phyloP scores from a whole-genome alignment of 371 early-diverging fungal species.

The Coemansia sp. region DNA sequence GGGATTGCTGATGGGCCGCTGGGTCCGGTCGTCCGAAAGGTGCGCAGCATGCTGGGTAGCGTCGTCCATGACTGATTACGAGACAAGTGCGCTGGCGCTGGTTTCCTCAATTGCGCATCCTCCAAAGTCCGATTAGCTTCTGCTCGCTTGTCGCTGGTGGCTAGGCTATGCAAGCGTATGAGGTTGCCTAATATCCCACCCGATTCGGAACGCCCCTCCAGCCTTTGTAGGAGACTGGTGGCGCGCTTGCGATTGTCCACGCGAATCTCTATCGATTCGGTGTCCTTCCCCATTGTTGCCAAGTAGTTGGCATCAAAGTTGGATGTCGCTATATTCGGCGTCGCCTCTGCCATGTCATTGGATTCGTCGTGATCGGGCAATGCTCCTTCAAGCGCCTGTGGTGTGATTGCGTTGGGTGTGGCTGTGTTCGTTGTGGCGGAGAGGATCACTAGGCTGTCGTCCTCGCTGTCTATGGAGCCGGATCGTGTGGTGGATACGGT shows the following conservation, averaged over 20 bases:
- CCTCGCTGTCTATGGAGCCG: conserved; percentile 2
- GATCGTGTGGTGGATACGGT: conserved; percentile 9
- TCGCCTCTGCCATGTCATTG: too few relatives aligned
- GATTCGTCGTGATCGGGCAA: too few relatives aligned
- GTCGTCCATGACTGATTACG: conserved; percentile 13
- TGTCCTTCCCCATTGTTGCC: conserved; percentile 23
- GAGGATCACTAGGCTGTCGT: conserved; percentile 7
- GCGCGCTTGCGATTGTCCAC: conserved; percentile 31
- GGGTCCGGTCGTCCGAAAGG: too few relatives aligned
- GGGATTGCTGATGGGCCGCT: too few relatives aligned
- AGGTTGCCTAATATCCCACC: conserved; percentile 23
- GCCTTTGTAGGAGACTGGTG: conserved; percentile 11
- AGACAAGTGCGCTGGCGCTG: background rate
- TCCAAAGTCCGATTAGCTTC: background rate
- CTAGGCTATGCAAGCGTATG: conserved; percentile 19
- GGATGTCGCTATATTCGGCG: conserved; percentile 16
- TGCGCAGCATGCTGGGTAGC: conserved; percentile 7
- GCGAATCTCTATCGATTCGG: conserved; percentile 20
- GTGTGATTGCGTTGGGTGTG: conserved; percentile 2
- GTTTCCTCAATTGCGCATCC: background rate
- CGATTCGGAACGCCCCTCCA: conserved; percentile 19
- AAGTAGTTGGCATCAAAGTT: conserved; percentile 35
- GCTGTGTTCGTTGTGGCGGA: background rate
- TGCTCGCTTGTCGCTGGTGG: conserved; percentile 2
- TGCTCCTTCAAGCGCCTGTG: conserved; percentile 1